A percentile compares a stretch with the other conserved stretches of the same genome.
Evolutionary conservation across 345 rosid species (phyloP).

Genomic region (Brassica nigra): DNA sequence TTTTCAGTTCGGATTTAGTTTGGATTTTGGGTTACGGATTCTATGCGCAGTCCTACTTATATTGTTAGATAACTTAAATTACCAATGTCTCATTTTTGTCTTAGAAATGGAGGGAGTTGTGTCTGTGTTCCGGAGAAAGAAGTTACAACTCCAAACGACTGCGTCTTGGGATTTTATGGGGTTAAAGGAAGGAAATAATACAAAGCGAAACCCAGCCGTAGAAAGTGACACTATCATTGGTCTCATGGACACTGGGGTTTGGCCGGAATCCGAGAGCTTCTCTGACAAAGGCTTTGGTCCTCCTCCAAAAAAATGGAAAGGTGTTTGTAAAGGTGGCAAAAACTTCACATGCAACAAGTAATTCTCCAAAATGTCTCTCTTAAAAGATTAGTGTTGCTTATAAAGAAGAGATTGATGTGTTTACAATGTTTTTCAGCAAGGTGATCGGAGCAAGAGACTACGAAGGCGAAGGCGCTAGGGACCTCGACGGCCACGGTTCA

Average conservation of each 20-base stretch:
- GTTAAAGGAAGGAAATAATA: conserved; percentile 27
- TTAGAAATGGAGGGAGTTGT: conserved; percentile 47
- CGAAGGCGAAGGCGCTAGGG: conserved; percentile 29
- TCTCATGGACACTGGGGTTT: conserved; percentile 45
- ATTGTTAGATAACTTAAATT: too few relatives aligned
- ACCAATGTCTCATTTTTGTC: background rate
- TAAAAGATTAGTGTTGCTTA: background rate
- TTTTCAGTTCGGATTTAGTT: too few relatives aligned
- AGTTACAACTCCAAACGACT: conserved; percentile 46
- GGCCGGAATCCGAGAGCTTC: conserved; percentile 60
- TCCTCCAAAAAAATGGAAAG: conserved; percentile 58
- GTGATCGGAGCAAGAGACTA: conserved; percentile 60
- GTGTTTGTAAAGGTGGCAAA: conserved; percentile 43
- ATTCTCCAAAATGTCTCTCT: too few relatives aligned
- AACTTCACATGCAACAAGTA: conserved; percentile 66
- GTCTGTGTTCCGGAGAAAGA: conserved; percentile 50
- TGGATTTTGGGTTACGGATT: too few relatives aligned
- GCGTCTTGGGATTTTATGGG: conserved; percentile 66
- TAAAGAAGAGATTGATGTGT: background rate
- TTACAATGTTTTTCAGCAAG: conserved; percentile 40
- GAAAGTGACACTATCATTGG: conserved; percentile 52
- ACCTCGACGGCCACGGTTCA: conserved; percentile 47
- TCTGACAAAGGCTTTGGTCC: conserved; percentile 51
- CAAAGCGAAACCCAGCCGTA: background rate
- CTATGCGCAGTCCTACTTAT: background rate